Evolutionary conservation across 2,329 filamentous ascomycete genomes (phyloP), one percentile per base, ranked within the genome.

Genomic region (Penicillium sp.): DNA sequence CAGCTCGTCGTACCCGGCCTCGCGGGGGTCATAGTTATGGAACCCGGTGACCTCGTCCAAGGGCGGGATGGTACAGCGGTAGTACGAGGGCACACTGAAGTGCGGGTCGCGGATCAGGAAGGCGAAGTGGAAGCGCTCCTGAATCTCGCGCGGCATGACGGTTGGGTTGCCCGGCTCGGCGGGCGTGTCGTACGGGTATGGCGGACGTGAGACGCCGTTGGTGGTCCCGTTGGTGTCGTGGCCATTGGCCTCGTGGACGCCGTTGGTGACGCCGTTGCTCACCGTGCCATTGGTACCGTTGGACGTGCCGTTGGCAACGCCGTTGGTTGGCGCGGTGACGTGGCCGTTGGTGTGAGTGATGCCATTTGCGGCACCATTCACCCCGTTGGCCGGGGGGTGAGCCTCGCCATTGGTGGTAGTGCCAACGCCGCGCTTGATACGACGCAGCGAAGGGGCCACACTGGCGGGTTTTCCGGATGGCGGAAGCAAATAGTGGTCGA

Each of bases 21-120:
- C 95, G 57, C 83, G 86, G 41, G 92, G 90, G 80, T 93, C 88
- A 82, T 96, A 97, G 72, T 92, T 81, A 76, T 89, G 83, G 81
- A 96, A 98, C 7, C 92, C 91, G 0, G 94, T 98, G 62, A 91
- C 79, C 49, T 89, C 81, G 71, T 90, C 87, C 58, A 97, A 83
- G 0, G 95, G 95, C 14, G 95, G 93, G 55, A 96, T 85, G 52
- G 91, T 96, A 84, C 94, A 98, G 68, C 94, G 90, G 83, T 90
- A 96, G 82, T 94, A 98, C 49, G 91, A 96, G 7, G 95, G 95
- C 65, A 98, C 93, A 69, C 91, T 90, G 73, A 87, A 88, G 69
- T 91, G 88, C n/a, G 95, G 95, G 75, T 98, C 92, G 58, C 95
- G 93, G 81, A 99, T 98, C 64, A 98, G 84, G 79, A 99, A 98